Evolutionary conservation across 805 yeast genomes (phyloP), one percentile per base, ranked within the genome.

Genomic region (Metschnikowia continentalis): DNA sequence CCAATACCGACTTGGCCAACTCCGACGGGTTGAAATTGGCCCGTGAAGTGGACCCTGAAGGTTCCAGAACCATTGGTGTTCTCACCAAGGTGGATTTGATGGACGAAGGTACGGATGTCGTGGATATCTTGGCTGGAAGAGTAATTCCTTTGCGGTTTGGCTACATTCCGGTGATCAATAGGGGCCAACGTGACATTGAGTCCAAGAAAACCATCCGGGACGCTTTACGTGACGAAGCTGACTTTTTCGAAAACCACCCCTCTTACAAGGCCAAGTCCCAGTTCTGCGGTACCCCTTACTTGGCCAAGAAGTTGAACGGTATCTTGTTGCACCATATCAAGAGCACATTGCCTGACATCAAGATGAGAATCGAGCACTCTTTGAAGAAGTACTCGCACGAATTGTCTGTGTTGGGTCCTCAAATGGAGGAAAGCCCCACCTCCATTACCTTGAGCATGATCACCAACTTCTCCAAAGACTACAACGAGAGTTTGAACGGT

Each of bases 91-190:
- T 94, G 50, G 99, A 94, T 71, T 79, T 94, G 59, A 94, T 94
- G 99, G 99, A 94, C 68, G 85, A 88, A 61, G 99, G 99, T 51
- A 94, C 99, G 3, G 96, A 94, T 72, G 98, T 94, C 40, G 82
- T 90, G 61, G 99, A 94, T 67, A 91, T 94, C 61, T 77, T 94
- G 55, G 92, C 97, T 14, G 97, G 97, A 47, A 80, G 97, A 68
- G 96, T 94, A 46, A 91, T 94, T 63, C 97, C 97, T 13, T 80
- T 94, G 62, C 81, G 97, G 71, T 86, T 89, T 53, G 99, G 99
- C 51, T 94, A 92, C 64, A 95, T 91, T 52, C 98, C 99, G 2
- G 99, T 94, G 49, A 90, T 91, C 61, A 64, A 64, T 54, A 84
- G 99, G 73, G 97, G 97, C 62, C 99, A 94, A 75, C 89, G 87